A percentile compares a stretch with the other conserved stretches of the same genome.
These are phyloP conservation scores for Agaricus blazei DNA, from an alignment of 768 basidiomycete species.

Conservation along the genomic window DNA sequence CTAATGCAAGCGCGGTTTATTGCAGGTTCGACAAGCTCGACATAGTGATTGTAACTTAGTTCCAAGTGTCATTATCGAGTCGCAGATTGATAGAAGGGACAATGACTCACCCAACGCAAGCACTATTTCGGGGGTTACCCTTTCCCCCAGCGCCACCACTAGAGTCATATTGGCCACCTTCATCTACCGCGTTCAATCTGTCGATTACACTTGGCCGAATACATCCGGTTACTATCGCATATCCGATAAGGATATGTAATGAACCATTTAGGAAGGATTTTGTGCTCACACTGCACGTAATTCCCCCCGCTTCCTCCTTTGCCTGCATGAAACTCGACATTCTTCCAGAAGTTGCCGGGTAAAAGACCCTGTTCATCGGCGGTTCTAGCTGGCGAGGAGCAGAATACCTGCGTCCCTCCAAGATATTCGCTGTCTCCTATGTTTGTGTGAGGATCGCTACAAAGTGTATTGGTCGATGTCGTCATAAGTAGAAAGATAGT, in stretches of 20 bases:
- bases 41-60: constrained; percentile 49
- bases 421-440: constrained; percentile 51
- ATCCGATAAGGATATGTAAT: not conserved
- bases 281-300: constrained; percentile 37
- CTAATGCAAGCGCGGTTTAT: constrained; percentile 49
- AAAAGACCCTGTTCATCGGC: constrained; percentile 39
- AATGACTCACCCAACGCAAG: constrained; percentile 39
- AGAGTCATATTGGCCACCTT: constrained; percentile 53
- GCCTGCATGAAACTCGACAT: constrained; percentile 42
- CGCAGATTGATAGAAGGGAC: not conserved
- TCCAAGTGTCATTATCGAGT: not conserved
- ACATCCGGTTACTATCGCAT: constrained; percentile 44
- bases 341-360: constrained; percentile 44
- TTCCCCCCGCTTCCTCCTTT: constrained; percentile 33
- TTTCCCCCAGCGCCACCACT: constrained; percentile 44
- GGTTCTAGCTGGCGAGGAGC: constrained; percentile 37
- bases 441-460: constrained; percentile 44
- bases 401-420: constrained; percentile 52
- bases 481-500: not conserved
- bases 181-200: constrained; percentile 40
- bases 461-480: not conserved
- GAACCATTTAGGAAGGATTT: not conserved
- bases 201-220: constrained; percentile 36
- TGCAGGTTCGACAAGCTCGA: constrained; percentile 51
- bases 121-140: constrained; percentile 46